Base-by-base conservation (phyloP, 352 stramenopile species). In the Globisporangium nodosum region DNA sequence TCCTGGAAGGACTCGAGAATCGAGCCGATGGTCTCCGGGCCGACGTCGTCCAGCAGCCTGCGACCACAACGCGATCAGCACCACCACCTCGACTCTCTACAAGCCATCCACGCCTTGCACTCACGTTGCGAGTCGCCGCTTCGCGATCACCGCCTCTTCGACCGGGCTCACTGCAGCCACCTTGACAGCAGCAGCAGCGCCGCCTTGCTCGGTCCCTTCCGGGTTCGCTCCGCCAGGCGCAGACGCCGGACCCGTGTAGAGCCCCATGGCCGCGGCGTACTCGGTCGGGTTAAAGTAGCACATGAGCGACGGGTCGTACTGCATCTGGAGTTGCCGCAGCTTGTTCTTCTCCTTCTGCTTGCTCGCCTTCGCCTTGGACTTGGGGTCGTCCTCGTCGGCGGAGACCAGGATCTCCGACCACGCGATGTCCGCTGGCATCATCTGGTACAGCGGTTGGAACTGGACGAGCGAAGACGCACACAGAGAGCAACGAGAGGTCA, bases 201-300 rank as follows among this genome's bases (percentile, higher is more conserved):
- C 16, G 37, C 24, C 35, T 71, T 71, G 33, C 35, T 63, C 42
- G 70, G 59, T 40, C 58, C 55, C 8, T 21, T 33, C 27, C 56
- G 15, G 35, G 13, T 9, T 53, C 55, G 39, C 20, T 21, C 16
- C 37, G 24, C 48, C 49, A 51, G n/a, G 9, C 27, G 40, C 43
- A 21, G 31, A 9, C 15, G 40, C 43, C 35, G 60, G 77, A 37
- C 74, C 76, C 5, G 75, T 88, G 49, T 80, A 83, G 1, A 90
- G 71, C 27, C 75, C 74, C 69, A 81, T 85, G 43, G 80, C 80
- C 0, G 81, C 73, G 3, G 81, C 61, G 61, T 91, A 91, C 57
- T 91, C 81, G 43, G 68, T 88, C 47, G 81, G 81, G 49, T 90
- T 92, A 56, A 90, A 92, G 54, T 89, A 90, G 37, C 76, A 82